phyloP scores from a whole-genome alignment of 495 filamentous ascomycete genomes.

The Penicillium nucicola region DNA sequence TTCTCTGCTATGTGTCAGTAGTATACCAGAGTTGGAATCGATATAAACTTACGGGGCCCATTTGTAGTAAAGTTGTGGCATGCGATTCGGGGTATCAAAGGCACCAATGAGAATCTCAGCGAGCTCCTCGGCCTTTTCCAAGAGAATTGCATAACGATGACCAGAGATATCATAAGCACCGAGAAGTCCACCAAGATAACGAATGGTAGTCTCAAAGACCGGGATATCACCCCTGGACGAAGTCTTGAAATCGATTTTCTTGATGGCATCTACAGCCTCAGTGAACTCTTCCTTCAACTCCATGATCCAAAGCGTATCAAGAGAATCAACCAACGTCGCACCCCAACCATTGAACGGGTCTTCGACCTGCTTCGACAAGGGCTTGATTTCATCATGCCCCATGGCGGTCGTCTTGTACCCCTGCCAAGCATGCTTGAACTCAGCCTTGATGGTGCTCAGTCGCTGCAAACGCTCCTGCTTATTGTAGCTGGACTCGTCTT shows the following conservation, averaged over 20 bases:
- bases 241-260: constrained; percentile 86
- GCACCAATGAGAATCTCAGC: constrained; percentile 85
- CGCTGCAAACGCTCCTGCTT: constrained; percentile 61
- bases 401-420: constrained; percentile 74
- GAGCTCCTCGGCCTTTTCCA: constrained; percentile 86
- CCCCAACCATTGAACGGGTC: constrained; percentile 95
- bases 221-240: constrained; percentile 62
- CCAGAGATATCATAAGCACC: constrained; percentile 80
- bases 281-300: constrained; percentile 85
- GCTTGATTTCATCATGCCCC: constrained; percentile 74
- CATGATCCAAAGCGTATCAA: constrained; percentile 98
- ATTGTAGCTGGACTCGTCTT: constrained; percentile 56
- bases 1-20: constrained; percentile 30
- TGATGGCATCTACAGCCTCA: constrained; percentile 73
- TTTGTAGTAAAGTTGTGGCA: constrained; percentile 84
- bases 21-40: background rate
- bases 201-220: constrained; percentile 83
- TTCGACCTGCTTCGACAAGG: constrained; percentile 54
- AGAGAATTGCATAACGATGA: constrained; percentile 61
- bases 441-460: constrained; percentile 59
- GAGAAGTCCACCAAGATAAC: constrained; percentile 79
- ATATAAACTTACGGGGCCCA: constrained; percentile 66
- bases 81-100: constrained; percentile 95
- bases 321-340: constrained; percentile 86
- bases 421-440: constrained; percentile 71